These are phyloP conservation scores for Geum urbanum DNA, from an alignment of 306 rosid genomes.

Conservation along the genomic window DNA sequence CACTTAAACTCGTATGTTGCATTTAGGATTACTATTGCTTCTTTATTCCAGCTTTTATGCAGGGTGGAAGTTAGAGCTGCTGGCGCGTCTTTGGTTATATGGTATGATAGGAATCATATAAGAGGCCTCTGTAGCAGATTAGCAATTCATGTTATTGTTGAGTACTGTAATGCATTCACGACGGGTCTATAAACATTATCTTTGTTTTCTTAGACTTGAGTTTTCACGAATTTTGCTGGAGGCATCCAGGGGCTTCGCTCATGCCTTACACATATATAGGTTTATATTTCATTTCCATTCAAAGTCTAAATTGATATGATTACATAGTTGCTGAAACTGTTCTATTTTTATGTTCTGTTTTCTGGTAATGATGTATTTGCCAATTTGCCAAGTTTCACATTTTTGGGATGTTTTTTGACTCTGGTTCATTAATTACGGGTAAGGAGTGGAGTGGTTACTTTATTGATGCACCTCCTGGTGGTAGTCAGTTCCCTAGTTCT, in stretches of 20 bases:
- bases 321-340: background rate
- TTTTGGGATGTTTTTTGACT: background rate
- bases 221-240: background rate
- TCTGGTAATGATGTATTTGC: background rate
- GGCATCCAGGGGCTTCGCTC: conserved; percentile 3
- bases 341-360: background rate
- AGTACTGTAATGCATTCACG: conserved; percentile 25
- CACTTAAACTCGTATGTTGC: conserved; percentile 71
- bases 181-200: conserved; percentile 20
- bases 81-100: conserved; percentile 73
- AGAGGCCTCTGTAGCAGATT: conserved; percentile 61
- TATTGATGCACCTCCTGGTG: background rate
- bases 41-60: conserved; percentile 76
- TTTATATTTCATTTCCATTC: background rate
- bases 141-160: conserved; percentile 34
- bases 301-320: background rate
- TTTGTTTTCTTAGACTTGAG: conserved; percentile 1
- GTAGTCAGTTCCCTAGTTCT: background rate
- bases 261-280: background rate
- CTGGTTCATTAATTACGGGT: background rate
- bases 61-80: conserved; percentile 91
- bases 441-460: background rate
- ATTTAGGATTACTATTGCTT: conserved; percentile 77
- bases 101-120: conserved; percentile 86
- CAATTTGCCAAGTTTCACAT: background rate